Evolutionary conservation across 2,329 filamentous ascomycete species (phyloP), one percentile per base, ranked within the genome.

Genomic region (Akanthomyces muscarius): DNA sequence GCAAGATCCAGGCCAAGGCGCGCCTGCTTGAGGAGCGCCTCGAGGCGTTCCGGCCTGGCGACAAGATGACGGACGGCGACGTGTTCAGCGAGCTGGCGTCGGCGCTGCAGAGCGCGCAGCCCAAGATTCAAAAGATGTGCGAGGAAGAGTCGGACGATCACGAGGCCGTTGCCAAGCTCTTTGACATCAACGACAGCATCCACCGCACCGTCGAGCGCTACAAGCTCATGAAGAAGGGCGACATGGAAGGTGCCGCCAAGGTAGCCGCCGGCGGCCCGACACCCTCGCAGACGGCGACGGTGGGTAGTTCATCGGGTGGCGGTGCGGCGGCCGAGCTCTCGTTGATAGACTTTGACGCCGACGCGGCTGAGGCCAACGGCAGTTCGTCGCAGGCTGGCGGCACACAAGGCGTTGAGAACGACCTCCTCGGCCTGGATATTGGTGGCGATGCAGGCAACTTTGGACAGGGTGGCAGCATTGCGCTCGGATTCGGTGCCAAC

Each of bases 91-190:
- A 99, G 80, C 83, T 99, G 61, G 93, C 93, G 5, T 89, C 90
- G 67, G 88, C 95, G 11, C 82, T 99, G 52, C 91, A 92, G 74
- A 97, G 90, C 72, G 95, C 95, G 2, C 95, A 99, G 71, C 95
- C 95, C 10, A 99, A 99, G 80, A 98, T 99, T 67, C 94, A 98
- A 74, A 97, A 92, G 78, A 99, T 99, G 94, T 98, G 94, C 72
- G 94, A 98, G 76, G 95, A 99, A 76, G 95, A 99, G 73, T 97
- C 93, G 13, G 94, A 98, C 65, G 95, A 99, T 72, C 88, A 92
- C 65, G 95, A 97, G 78, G 95, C 95, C 5, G 95, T 99, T 6
- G 91, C 92, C 50, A 97, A 97, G 76, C 82, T 99, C 13, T 84
- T 99, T 62, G 92, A 98, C 73, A 98, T 99, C 72, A 99, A 99